A percentile compares a stretch with the other conserved stretches of the same genome.
phyloP scores from a whole-genome alignment of 1,139 yeast genomes.

The Blastobotrys serpentis region DNA sequence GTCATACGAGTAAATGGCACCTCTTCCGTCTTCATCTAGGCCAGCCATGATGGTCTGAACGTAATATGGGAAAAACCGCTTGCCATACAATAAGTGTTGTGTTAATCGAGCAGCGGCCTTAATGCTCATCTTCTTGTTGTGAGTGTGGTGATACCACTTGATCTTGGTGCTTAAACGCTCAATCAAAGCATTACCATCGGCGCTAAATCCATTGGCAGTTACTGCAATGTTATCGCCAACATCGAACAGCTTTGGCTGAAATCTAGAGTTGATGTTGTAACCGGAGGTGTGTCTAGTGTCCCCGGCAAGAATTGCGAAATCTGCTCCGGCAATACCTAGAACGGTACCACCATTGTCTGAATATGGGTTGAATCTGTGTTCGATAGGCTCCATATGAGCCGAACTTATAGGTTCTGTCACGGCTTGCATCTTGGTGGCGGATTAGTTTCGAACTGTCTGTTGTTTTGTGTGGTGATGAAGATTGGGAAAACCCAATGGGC shows the following conservation, averaged over 20 bases:
- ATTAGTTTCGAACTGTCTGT: not conserved
- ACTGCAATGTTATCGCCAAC: constrained; percentile 86
- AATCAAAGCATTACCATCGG: constrained; percentile 86
- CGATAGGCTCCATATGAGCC: constrained; percentile 54
- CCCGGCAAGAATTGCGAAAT: constrained; percentile 95
- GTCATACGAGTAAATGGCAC: constrained; percentile 93
- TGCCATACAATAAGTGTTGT: constrained; percentile 87
- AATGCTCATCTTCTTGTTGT: constrained; percentile 68
- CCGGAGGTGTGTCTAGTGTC: constrained; percentile 97
- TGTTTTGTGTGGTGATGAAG: not conserved
- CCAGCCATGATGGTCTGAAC: constrained; percentile 95
- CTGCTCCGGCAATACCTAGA: constrained; percentile 95
- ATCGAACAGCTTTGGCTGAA: constrained; percentile 85
- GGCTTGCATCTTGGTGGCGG: constrained; percentile 8
- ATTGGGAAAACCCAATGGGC: not conserved
- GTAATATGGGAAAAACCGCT: constrained; percentile 95
- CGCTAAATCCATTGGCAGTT: constrained; percentile 95
- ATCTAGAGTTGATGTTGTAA: constrained; percentile 87
- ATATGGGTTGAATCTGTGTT: constrained; percentile 93
- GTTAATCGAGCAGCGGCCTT: constrained; percentile 84
- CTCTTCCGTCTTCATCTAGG: constrained; percentile 88
- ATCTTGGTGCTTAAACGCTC: constrained; percentile 72
- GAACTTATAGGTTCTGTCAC: constrained; percentile 11
- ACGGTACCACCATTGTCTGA: constrained; percentile 97
- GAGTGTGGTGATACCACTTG: constrained; percentile 93